Evolutionary conservation across 352 stramenopile species (phyloP).

Genomic region (Pythium phragmiticola): DNA sequence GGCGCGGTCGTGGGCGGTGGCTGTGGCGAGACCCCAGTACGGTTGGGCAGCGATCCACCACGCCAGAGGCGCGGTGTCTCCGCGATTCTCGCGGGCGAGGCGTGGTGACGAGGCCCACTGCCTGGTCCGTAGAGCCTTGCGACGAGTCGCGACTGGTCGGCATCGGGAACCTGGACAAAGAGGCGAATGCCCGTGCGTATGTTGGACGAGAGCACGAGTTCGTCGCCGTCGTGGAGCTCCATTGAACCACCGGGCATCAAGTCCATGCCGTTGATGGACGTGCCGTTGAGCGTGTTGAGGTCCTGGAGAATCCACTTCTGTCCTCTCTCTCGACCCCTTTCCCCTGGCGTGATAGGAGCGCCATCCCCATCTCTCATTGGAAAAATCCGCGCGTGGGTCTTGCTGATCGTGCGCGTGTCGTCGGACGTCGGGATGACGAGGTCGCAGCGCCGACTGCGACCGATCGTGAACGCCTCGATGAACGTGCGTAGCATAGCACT

Average conservation of each 20-base stretch:
- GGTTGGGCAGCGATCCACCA: background rate
- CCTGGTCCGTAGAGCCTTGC: constrained; percentile 31
- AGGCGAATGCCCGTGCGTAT: constrained; percentile 66
- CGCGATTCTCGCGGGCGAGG: background rate
- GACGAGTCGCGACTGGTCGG: constrained; percentile 38
- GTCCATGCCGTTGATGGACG: constrained; percentile 69
- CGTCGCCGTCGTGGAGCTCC: constrained; percentile 65
- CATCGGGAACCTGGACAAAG: constrained; percentile 45
- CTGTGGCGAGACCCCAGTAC: background rate
- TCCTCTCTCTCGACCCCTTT: background rate
- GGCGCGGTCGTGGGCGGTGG: background rate
- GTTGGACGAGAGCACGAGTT: constrained; percentile 63
- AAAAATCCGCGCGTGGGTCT: constrained; percentile 63
- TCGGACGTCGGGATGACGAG: constrained; percentile 67
- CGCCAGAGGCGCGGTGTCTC: constrained; percentile 7
- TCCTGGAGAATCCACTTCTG: constrained; percentile 76
- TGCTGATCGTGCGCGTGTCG: constrained; percentile 77
- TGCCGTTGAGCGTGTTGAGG: constrained; percentile 79
- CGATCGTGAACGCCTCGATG: constrained; percentile 57
- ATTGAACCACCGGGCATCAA: constrained; percentile 48
- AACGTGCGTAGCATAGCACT: constrained; percentile 32
- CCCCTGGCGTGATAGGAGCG: background rate
- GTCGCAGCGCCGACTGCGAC: constrained; percentile 66
- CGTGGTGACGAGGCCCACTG: background rate
- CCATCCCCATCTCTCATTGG: constrained; percentile 32